Evolutionary conservation across 2,329 filamentous ascomycete species (phyloP), one percentile per base, ranked within the genome.

Genomic region (Scedosporium dehoogii): DNA sequence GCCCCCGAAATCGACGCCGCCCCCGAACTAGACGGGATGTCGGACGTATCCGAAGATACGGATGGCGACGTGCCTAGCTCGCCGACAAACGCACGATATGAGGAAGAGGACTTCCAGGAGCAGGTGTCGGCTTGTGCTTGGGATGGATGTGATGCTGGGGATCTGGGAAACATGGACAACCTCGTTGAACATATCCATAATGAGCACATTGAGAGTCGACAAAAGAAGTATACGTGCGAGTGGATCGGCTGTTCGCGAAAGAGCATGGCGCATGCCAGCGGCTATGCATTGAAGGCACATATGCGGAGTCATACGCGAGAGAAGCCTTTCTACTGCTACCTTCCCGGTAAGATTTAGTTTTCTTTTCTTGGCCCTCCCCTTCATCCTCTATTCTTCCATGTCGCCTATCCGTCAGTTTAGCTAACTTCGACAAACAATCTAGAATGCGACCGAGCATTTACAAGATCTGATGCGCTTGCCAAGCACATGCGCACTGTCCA

Each of bases 401-500:
- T 55, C 14, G 16, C 44, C n/a, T 12, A 25, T 25, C 48, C 46
- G 7, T 9, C 44, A 6, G 27, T 72, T 64, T 64, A 69, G 69
- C 6, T 25, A 38, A 51, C 38, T 61, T 63, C 58, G 48, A 25
- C 10, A 9, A 58, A 25, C 56, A 14, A 5, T 57, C 48, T 69
- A 96, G 94, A 99, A 83, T 99, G 94, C 76, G 94, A 99, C 73
- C 89, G 93, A 65, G 92, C 92, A 38, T 99, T 99, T 70, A 99
- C 94, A 2, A 84, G 94, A 67, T 97, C 93, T 25, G 94, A 99
- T 70, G 94, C 94, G 12, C 82, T 99, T 0, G 92, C 93, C 1
- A 99, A 99, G 75, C 94, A 99, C 73, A 97, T 97, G 91, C 89
- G 94, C 68, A 97, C 94, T 16, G 92, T 99, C 44, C 94, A 99